A percentile compares a stretch with the other conserved stretches of the same genome.
Evolutionary conservation across 192 early-diverging fungal genomes (phyloP).

Genomic region (Gryganskiella cystojenkinii): DNA sequence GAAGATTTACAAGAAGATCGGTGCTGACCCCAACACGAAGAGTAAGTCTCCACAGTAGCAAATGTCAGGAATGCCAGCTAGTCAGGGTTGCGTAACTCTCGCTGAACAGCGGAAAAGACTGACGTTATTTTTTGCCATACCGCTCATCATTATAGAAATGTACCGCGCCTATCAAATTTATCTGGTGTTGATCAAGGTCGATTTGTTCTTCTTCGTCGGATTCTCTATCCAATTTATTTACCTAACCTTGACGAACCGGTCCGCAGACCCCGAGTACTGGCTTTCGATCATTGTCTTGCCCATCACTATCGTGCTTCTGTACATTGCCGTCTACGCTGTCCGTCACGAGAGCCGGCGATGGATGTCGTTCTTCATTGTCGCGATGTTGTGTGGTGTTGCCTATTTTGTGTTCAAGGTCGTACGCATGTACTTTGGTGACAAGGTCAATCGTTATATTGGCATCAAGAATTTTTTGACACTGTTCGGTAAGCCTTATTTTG

Average conservation of each 20-base stretch:
- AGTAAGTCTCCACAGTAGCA: conserved; percentile 54
- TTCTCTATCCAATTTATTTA: conserved; percentile 71
- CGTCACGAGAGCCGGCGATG: conserved; percentile 70
- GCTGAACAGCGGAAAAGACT: background rate
- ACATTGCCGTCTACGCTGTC: conserved; percentile 75
- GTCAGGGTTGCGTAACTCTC: background rate
- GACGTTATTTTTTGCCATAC: background rate
- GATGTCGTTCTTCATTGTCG: conserved; percentile 69
- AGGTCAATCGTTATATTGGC: conserved; percentile 58
- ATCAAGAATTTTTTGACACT: conserved; percentile 74
- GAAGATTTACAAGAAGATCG: conserved; percentile 72
- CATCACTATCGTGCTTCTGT: conserved; percentile 66
- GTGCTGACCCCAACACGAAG: conserved; percentile 69
- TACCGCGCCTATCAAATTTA: conserved; percentile 82
- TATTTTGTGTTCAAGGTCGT: conserved; percentile 77
- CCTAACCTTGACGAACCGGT: conserved; percentile 38
- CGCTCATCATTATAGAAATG: conserved; percentile 50
- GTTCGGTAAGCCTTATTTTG: conserved; percentile 68
- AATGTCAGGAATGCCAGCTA: background rate
- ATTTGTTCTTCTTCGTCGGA: conserved; percentile 84
- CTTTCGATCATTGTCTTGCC: conserved; percentile 68
- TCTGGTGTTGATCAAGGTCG: conserved; percentile 82
- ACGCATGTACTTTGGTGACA: conserved; percentile 61
- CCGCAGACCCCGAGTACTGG: conserved; percentile 58
- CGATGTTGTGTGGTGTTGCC: conserved; percentile 68